These are phyloP conservation scores for Bacterosira constricta DNA, from an alignment of 108 stramenopile genomes.

Conservation along the genomic window DNA sequence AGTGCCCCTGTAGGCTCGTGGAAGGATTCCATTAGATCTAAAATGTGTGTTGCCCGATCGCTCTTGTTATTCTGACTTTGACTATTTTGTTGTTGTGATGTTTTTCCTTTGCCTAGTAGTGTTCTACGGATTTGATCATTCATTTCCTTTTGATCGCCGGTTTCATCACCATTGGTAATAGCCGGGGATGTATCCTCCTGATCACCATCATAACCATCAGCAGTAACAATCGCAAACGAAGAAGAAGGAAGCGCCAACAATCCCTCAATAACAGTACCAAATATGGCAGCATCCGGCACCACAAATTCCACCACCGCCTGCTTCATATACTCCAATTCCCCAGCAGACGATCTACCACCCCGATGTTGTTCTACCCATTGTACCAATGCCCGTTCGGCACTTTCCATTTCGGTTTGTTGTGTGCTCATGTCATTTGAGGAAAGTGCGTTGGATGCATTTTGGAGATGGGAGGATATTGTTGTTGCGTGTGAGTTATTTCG, in stretches of 20 bases:
- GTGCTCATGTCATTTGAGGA: neutral
- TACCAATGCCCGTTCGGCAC: conserved; percentile 17
- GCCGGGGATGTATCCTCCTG: too few species aligned
- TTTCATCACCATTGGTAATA: neutral
- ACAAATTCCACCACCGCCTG: neutral
- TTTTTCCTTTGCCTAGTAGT: conserved; percentile 15
- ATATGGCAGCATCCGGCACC: conserved; percentile 3
- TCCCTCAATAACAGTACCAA: conserved; percentile 27
- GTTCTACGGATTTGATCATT: conserved; percentile 19
- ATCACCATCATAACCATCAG: neutral
- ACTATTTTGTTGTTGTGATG: neutral
- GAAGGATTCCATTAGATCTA: conserved; percentile 39
- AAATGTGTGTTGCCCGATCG: conserved; percentile 22
- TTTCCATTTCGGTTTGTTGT: conserved; percentile 23
- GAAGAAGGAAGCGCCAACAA: conserved; percentile 28
- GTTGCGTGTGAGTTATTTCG: neutral
- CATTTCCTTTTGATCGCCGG: neutral
- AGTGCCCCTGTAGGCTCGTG: conserved; percentile 23
- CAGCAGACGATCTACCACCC: neutral
- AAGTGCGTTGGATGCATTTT: neutral
- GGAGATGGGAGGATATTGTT: neutral
- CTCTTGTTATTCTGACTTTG: conserved; percentile 11
- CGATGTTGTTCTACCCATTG: conserved; percentile 32
- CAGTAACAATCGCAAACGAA: neutral
- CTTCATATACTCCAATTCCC: neutral